Conservation (phyloP, 208 protist species). For the Acanthamoeba culbertsoni region DNA sequence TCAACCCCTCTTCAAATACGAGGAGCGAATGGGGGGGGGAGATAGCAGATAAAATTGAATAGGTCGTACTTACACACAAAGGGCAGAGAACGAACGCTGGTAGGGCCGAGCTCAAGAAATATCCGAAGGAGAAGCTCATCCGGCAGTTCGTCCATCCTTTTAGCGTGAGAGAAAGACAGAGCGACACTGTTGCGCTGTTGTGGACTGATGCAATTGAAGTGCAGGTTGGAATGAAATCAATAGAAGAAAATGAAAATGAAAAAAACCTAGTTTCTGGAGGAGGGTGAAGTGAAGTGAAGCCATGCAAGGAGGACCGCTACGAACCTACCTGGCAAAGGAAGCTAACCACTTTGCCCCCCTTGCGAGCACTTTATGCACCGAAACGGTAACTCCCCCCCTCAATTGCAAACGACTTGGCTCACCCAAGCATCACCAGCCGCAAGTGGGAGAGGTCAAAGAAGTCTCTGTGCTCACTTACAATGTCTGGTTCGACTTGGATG, state of each 20-base stretch:
- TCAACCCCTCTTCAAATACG: background rate
- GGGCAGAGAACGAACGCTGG: background rate
- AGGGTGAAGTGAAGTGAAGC: background rate
- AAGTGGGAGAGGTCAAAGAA: background rate
- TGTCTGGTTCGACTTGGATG: constrained; percentile 8
- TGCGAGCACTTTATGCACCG: background rate
- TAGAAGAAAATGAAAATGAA: no score
- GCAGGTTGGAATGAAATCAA: no score
- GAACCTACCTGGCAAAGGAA: background rate
- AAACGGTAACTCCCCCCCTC: no score
- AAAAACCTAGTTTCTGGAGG: no score
- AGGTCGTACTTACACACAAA: background rate
- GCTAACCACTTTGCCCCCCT: background rate
- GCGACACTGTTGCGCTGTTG: no score
- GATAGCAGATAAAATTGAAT: background rate
- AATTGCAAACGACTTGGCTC: no score
- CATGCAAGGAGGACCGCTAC: background rate
- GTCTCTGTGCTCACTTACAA: constrained; percentile 10
- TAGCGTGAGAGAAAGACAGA: no score
- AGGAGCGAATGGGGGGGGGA: background rate
- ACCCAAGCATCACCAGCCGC: background rate
- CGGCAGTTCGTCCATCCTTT: background rate
- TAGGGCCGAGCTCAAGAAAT: background rate
- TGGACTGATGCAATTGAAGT: no score
- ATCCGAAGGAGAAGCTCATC: background rate